Evolutionary conservation across 768 basidiomycete genomes (phyloP), one percentile per base, ranked within the genome.

Genomic region (Dentipellis fragilis): DNA sequence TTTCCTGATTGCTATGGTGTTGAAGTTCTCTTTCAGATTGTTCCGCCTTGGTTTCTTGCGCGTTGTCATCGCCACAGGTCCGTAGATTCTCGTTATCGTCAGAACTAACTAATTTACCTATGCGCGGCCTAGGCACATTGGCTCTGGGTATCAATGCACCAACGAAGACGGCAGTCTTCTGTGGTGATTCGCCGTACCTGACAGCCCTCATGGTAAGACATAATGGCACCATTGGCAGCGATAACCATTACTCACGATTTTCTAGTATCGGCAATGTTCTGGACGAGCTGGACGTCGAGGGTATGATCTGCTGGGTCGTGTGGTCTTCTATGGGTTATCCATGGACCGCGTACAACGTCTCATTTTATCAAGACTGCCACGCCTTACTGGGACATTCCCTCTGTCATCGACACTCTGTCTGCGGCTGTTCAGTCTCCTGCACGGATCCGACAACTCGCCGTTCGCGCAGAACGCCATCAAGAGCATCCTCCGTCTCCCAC

Each of bases 91-190:
- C 50, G 7, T n/a, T 19, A 10, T 48, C 36, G 38, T 53, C 39
- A 22, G 19, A 61, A 12, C 9, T 14, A 37, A 34, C 12, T 40
- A 6, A 11, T 21, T 35, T 7, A 29, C 3, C 5, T 11, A 17
- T 51, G 6, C 29, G 29, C 29, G 29, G 29, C 29, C 29, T 29
- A 81, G 82, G 80, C 1, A 87, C 85, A 5, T 71, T 87, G 54
- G 85, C 86, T 1, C 71, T 88, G 12, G 87, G 86, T 56, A 88
- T 88, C 62, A 88, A 88, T 62, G 85, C 84, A 0, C 86, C 86
- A 0, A 75, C 83, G 0, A 84, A 79, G 61, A 83, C 86, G 0
- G 73, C 79, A 1, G 74, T 83, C 6, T 87, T 87, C 61, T 79
- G 75, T 53, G 80, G 79, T 0, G 83, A 84, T 65, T 84, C 83